phyloP scores from a whole-genome alignment of 495 filamentous ascomycete species.

The Lasiosphaeria ovina region DNA sequence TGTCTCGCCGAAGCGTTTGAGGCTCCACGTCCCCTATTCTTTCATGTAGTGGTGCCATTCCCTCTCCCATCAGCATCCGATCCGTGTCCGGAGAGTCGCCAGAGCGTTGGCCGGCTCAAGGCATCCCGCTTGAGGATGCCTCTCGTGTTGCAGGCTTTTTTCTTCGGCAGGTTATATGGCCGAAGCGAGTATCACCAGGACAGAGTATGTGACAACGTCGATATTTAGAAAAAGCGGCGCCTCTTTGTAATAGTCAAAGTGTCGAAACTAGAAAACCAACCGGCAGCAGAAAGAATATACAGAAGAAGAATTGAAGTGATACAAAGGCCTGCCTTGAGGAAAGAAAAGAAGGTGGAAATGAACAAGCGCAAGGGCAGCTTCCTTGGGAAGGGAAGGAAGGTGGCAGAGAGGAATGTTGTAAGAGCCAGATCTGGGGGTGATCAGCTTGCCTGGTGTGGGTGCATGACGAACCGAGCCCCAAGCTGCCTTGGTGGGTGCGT shows the following conservation, averaged over 20 bases:
- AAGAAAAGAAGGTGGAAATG: slow-evolving; percentile 23
- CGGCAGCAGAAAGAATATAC: slow-evolving; percentile 16
- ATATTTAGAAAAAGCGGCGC: background rate
- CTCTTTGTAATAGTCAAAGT: background rate
- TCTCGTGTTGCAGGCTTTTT: slow-evolving; percentile 13
- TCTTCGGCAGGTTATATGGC: background rate
- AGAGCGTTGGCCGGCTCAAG: slow-evolving; percentile 19
- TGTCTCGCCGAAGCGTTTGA: slow-evolving; percentile 9
- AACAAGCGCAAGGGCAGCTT: slow-evolving; percentile 8
- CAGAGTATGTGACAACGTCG: background rate
- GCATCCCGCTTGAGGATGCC: slow-evolving; percentile 11
- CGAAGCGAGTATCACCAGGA: background rate
- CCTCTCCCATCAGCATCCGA: slow-evolving; percentile 27
- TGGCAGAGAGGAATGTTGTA: slow-evolving; percentile 36
- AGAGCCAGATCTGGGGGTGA: slow-evolving; percentile 21
- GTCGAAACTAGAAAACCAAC: slow-evolving; percentile 7
- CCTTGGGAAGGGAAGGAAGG: slow-evolving; percentile 20
- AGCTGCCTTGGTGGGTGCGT: slow-evolving; percentile 19
- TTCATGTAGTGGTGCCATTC: slow-evolving; percentile 31
- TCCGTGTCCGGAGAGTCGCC: slow-evolving; percentile 13
- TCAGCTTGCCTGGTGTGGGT: slow-evolving; percentile 19
- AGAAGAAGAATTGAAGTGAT: slow-evolving; percentile 4
- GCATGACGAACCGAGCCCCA: slow-evolving; percentile 27
- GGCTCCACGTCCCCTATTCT: slow-evolving; percentile 4
- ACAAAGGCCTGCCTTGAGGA: slow-evolving; percentile 24